phyloP scores from a whole-genome alignment of 1,284 basidiomycete species.

The Fomitopsis palustris region DNA sequence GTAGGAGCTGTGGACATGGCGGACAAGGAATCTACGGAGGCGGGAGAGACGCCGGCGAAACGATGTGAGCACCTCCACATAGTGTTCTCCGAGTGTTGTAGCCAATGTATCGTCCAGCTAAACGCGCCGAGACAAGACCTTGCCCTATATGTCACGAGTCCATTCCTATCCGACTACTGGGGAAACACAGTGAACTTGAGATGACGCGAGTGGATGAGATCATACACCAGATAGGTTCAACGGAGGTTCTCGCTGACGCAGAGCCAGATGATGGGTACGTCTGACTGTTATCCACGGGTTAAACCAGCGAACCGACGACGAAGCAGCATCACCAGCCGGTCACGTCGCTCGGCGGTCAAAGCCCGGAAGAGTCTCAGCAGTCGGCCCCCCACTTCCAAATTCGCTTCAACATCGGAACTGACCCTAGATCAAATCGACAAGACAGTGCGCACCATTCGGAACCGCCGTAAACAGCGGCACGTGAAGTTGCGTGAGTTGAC shows the following conservation, averaged over 20 bases:
- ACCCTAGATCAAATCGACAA: slow-evolving; percentile 46
- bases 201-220: slow-evolving; percentile 64
- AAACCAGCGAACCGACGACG: neutral
- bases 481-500: slow-evolving; percentile 60
- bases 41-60: slow-evolving; percentile 21
- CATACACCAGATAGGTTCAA: slow-evolving; percentile 55
- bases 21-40: neutral
- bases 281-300: neutral
- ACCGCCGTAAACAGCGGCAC: slow-evolving; percentile 62
- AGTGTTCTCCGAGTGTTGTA: neutral
- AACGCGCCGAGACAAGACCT: slow-evolving; percentile 65
- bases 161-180: slow-evolving; percentile 67
- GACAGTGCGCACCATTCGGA: slow-evolving; percentile 53
- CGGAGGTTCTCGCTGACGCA: slow-evolving; percentile 37
- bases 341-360: slow-evolving; percentile 60
- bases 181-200: slow-evolving; percentile 60
- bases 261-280: slow-evolving; percentile 47
- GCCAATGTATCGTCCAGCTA: slow-evolving; percentile 36
- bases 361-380: slow-evolving; percentile 51
- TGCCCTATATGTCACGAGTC: slow-evolving; percentile 71
- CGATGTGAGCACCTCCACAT: slow-evolving; percentile 19
- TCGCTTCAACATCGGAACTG: slow-evolving; percentile 25
- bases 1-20: slow-evolving; percentile 5
- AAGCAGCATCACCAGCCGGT: slow-evolving; percentile 17
- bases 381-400: slow-evolving; percentile 19